Evolutionary conservation across 1,284 basidiomycete species (phyloP), one percentile per base, ranked within the genome.

Genomic region (Cutaneotrichosporon sp.): DNA sequence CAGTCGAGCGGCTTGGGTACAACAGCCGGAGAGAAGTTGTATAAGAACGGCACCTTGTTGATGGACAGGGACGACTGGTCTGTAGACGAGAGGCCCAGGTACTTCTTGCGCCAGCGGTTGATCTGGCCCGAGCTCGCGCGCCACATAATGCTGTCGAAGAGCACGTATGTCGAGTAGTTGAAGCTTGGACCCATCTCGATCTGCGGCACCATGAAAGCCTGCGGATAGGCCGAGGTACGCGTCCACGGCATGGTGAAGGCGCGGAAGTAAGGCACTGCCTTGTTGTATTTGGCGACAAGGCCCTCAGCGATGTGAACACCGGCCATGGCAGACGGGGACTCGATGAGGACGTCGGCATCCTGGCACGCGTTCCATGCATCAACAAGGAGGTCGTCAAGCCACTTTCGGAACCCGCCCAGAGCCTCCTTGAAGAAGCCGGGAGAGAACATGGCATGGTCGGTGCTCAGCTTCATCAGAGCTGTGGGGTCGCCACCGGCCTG

Each of bases 141-240:
- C 94, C 94, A 98, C 75, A 98, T 96, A 32, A 98, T 88, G 77
- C 97, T 92, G 70, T 98, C 94, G 68, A 97, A 97, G 81, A 76
- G 76, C 25, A 75, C 76, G 63, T 77, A 78, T 0, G 77, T 77
- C 91, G 97, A 94, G 74, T 96, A 97, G 70, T 98, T 98, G 75
- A 97, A 98, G 59, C 88, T 81, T 26, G 93, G 93, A 22, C 94
- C 94, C 84, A 92, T 90, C 83, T 91, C 75, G 66, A 83, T 83
- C 54, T 93, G 91, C 1, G 96, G 94, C 3, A 97, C 94, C 17
- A 91, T 92, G 67, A 98, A 98, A 4, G 94, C 92, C 69, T 98
- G 94, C 19, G 94, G 94, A 72, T 97, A 98, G 5, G 89, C 91
- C 64, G 91, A 84, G 19, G 74, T 82, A 12, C 79, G 65, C 2